Base-by-base conservation (phyloP, 2,329 filamentous ascomycete genomes). In the Tolypocladium endophyticum region DNA sequence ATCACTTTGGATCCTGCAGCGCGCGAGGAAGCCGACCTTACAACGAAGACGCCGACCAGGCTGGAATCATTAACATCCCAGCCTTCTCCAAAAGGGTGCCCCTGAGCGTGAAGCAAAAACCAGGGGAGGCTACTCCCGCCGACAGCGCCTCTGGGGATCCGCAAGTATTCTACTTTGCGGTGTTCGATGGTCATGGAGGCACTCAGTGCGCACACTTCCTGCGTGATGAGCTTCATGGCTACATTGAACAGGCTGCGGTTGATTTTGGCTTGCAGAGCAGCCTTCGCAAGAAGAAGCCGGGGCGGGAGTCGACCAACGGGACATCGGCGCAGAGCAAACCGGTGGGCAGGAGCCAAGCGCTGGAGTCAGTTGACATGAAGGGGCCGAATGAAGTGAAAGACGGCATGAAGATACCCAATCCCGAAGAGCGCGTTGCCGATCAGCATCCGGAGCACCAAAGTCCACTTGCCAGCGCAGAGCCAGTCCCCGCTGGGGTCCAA, bases 141-240 rank as follows among this genome's bases (percentile, higher is more conserved):
- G 89, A 90, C 60, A 89, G 87, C 64, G 85, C 89, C 1, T 89
- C 85, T 63, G 93, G 93, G 2, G 93, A 97, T 70, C 93, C 93
- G 1, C 93, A 97, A 71, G 87, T 97, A 39, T 99, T 99, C 74
- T 99, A 97, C 73, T 99, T 97, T 79, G 92, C 85, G 1, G 87
- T 97, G 1, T 99, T 97, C 69, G 94, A 99, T 73, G 94, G 94
- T 3, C 94, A 99, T 75, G 94, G 94, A 12, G 94, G 94, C 25
- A 83, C 79, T 25, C 89, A 96, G 71, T 97, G 94, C 73, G 92
- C 91, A 61, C 86, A 88, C 23, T 97, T 96, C 67, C 74, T 97
- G 65, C 82, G 87, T 60, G 90, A 97, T 61, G 85, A 89, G 69
- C 76, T 99, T 61, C 94, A 97, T 71, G 84, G 84, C 12, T 97